Percentiles rank a stretch among this genome's conserved stretches.
These are phyloP conservation scores for Alternaria consortialis DNA, from an alignment of 2,329 filamentous ascomycete species.

Conservation along the genomic window DNA sequence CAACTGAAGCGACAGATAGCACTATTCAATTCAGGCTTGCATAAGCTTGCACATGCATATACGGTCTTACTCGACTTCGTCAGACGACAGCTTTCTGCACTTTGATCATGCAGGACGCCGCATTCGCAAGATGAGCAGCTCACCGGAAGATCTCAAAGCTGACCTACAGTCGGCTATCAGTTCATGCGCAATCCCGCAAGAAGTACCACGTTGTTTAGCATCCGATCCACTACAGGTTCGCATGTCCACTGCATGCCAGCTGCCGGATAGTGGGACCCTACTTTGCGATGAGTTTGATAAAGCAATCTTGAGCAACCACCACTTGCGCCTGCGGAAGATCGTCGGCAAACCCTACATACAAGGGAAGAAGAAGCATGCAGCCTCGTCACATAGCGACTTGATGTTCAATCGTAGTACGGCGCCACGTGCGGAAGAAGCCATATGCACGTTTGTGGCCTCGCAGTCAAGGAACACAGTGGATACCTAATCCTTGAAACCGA, in stretches of 20 bases:
- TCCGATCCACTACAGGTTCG: conserved; percentile 10
- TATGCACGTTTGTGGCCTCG: conserved; percentile 7
- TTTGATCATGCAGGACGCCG: conserved; percentile 11
- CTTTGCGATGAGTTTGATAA: neutral
- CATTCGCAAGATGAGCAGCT: conserved; percentile 5
- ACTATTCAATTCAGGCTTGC: conserved; percentile 2
- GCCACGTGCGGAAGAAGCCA: conserved; percentile 21
- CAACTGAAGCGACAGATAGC: conserved; percentile 21
- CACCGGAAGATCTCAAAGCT: conserved; percentile 9
- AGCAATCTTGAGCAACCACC: conserved; percentile 7
- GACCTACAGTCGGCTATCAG: conserved; percentile 8
- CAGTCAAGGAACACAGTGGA: conserved; percentile 11
- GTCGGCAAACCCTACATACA: conserved; percentile 5
- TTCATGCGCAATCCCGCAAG: conserved; percentile 15
- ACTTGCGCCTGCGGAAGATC: neutral
- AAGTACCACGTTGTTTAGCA: conserved; percentile 14
- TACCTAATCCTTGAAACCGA: conserved; percentile 10
- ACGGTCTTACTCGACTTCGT: conserved; percentile 11
- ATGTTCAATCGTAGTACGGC: conserved; percentile 19
- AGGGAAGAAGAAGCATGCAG: conserved; percentile 9
- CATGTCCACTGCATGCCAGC: conserved; percentile 1
- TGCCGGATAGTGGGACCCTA: neutral
- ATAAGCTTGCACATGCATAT: conserved; percentile 9
- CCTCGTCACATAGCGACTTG: conserved; percentile 7
- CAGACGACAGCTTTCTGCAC: conserved; percentile 15